Evolutionary conservation across 371 early-diverging fungal genomes (phyloP).

Genomic region (Mucor irregularis): DNA sequence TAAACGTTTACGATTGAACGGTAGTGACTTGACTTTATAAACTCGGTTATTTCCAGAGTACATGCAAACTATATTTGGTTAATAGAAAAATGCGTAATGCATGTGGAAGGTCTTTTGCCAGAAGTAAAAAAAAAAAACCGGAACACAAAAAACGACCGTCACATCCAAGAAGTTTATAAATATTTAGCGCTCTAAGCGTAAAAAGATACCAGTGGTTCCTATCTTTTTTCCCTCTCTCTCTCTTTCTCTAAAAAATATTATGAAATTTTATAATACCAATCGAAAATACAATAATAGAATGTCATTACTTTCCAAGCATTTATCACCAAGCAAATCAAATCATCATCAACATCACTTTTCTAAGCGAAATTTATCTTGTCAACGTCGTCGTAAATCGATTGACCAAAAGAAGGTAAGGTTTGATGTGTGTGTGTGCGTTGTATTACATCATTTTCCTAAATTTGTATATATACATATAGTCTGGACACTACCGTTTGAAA

Average conservation of each 20-base stretch:
- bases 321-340: neutral
- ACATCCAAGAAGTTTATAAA: neutral
- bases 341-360: neutral
- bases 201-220: neutral
- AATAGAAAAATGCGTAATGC: no score
- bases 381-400: neutral
- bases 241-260: neutral
- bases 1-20: neutral
- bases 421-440: neutral
- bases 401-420: neutral
- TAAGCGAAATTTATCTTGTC: neutral
- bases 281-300: neutral
- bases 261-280: neutral
- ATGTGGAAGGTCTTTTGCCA: no score
- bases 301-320: neutral
- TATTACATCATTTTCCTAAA: neutral
- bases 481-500: neutral
- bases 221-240: constrained; percentile 2
- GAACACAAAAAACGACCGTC: neutral
- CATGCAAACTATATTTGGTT: no score
- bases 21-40: no score
- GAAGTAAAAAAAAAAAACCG: neutral
- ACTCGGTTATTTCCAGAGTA: no score
- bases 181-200: neutral
- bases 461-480: neutral